Conservation (phyloP, 1,284 basidiomycete genomes). For the Erythrobasidium hasegawianum region DNA sequence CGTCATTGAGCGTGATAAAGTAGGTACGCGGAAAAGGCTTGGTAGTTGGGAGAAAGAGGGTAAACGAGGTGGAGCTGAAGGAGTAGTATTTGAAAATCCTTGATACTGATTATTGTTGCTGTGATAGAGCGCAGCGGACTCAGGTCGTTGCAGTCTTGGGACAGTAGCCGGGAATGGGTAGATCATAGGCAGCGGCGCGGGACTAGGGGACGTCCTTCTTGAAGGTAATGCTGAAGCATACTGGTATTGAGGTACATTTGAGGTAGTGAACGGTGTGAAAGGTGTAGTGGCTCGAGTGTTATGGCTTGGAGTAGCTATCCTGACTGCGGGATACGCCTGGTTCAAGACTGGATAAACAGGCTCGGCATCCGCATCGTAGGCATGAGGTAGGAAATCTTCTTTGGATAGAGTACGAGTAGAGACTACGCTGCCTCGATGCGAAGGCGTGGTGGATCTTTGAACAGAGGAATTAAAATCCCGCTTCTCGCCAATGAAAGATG, state of each 20-base stretch:
- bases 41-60: neutral
- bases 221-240: neutral
- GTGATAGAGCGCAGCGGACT: conserved; percentile 1
- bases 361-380: conserved; percentile 6
- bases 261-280: neutral
- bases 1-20: neutral
- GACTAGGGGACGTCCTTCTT: neutral
- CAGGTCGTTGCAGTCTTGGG: conserved; percentile 8
- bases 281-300: neutral
- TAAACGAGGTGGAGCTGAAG: conserved; percentile 1
- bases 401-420: conserved; percentile 14
- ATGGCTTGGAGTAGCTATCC: neutral
- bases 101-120: neutral
- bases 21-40: neutral
- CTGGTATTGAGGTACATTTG: neutral
- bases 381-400: conserved; percentile 32
- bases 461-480: conserved; percentile 1
- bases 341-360: neutral
- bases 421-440: conserved; percentile 1
- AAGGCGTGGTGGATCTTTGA: neutral
- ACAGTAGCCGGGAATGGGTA: conserved; percentile 10
- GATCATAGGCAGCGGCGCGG: neutral
- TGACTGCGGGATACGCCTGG: neutral
- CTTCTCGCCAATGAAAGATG: conserved; percentile 9
- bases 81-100: neutral